Conservation (phyloP, 2,329 filamentous ascomycete genomes). For the Plectosphaerella cucumerina region DNA sequence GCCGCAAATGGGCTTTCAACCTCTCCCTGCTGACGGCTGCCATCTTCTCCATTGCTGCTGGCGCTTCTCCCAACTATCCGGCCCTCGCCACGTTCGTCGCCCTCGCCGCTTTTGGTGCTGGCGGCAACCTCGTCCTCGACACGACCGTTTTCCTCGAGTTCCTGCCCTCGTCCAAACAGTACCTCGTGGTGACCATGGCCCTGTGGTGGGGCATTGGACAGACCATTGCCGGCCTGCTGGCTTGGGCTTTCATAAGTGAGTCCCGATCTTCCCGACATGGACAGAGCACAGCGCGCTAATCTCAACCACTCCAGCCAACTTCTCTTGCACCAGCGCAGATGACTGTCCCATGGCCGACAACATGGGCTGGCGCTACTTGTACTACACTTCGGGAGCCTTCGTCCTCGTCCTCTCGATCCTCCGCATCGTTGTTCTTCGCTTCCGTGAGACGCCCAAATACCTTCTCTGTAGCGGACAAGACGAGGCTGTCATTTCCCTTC, state of each 20-base stretch:
- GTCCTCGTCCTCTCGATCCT: slow-evolving; percentile 38
- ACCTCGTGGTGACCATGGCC: slow-evolving; percentile 59
- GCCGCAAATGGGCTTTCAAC: slow-evolving; percentile 66
- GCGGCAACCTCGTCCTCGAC: slow-evolving; percentile 62
- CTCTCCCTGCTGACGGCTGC: slow-evolving; percentile 59
- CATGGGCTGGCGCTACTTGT: slow-evolving; percentile 47
- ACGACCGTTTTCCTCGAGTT: slow-evolving; percentile 47
- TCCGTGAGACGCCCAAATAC: slow-evolving; percentile 43
- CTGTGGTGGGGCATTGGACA: slow-evolving; percentile 45
- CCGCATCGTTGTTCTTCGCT: slow-evolving; percentile 41
- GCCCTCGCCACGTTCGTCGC: slow-evolving; percentile 60
- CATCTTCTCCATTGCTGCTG: slow-evolving; percentile 55
- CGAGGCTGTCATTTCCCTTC: slow-evolving; percentile 39
- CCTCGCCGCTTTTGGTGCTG: slow-evolving; percentile 59
- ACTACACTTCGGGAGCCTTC: slow-evolving; percentile 38
- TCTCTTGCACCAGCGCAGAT: slow-evolving; percentile 29
- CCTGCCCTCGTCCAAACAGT: slow-evolving; percentile 51
- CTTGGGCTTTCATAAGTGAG: slow-evolving; percentile 35
- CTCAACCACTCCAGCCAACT: slow-evolving; percentile 20
- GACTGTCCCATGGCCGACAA: slow-evolving; percentile 35
- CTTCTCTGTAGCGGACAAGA: slow-evolving; percentile 39
- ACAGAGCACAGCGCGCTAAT: neutral
- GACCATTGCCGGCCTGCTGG: slow-evolving; percentile 38
- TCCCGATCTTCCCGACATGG: slow-evolving; percentile 13
- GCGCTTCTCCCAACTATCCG: slow-evolving; percentile 62